Base-by-base conservation (phyloP, 1,139 yeast species). In the Saccharomyces hybrid region DNA sequence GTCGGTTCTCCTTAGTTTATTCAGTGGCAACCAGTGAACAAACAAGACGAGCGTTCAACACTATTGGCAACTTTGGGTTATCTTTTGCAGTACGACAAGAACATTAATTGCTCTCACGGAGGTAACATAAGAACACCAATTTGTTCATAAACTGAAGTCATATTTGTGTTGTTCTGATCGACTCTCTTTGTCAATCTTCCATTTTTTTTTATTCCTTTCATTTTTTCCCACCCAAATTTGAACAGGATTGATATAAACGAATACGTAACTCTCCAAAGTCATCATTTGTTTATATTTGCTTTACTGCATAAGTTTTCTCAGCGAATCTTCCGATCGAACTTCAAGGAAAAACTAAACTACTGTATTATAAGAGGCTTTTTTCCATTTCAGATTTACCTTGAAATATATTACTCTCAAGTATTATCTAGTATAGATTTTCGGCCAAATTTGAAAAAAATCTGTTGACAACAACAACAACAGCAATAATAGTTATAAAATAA, bases 321-420 rank as follows among this genome's bases (percentile, higher is more conserved):
- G 44, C 23, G 13, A 38, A 38, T 19, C 1, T 7, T 5, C 44
- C 23, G 23, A 38, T 38, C 44, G 13, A 48, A 13, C 29, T 46
- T 28, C 32, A n/a, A 44, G 41, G 51, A 49, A 46, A 54, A 49
- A 49, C 41, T 14, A 47, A 46, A 14, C 32, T 14, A 23, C 32
- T 25, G 31, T 38, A 38, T 19, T 38, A 38, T 38, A 9, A 38
- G 44, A 19, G 9, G 23, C 19, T 38, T 38, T 38, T 25, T 38
- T 38, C 13, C 25, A 38, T 38, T 19, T n/a, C 44, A 38, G 7
- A 9, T 38, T 38, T 14, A 38, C 13, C 11, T 38, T 38, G 26
- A 19, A 38, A 38, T 9, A 38, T 7, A n/a, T 3, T 38, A 32
- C 5, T n/a, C 44, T 6, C 7, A 11, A 38, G 25, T 19, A 19